These are phyloP conservation scores for Fragilariopsis cylindrus DNA, from an alignment of 108 stramenopile genomes.

Conservation along the genomic window DNA sequence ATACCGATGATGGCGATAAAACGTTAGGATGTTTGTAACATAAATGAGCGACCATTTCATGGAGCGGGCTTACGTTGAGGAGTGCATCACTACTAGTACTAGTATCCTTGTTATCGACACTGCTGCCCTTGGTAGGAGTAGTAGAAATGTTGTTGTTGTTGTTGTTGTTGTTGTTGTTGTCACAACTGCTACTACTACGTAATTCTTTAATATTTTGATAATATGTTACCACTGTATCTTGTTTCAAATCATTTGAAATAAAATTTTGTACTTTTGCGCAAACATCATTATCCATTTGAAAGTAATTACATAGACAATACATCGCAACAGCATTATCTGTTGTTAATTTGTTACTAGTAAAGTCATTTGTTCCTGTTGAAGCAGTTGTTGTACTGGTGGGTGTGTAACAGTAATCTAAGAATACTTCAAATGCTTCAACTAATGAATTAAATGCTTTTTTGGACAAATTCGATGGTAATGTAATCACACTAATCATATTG, in stretches of 20 bases:
- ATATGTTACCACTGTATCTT: background rate
- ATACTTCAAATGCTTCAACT: background rate
- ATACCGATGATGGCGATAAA: background rate
- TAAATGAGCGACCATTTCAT: background rate
- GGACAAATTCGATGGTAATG: background rate
- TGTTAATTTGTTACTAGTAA: background rate
- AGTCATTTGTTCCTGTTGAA: background rate
- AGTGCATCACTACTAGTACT: no score
- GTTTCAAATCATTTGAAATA: background rate
- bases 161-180: background rate
- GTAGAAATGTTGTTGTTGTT: background rate
- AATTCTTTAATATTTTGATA: background rate
- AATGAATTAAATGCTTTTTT: background rate
- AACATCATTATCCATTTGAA: background rate
- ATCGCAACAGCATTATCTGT: background rate
- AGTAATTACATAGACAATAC: background rate
- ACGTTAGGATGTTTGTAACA: background rate
- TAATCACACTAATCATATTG: background rate
- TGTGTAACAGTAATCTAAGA: conserved; percentile 6
- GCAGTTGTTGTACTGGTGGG: background rate
- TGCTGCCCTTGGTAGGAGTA: background rate
- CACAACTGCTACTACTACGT: background rate
- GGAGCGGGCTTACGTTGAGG: background rate
- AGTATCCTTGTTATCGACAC: background rate
- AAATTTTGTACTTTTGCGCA: background rate